Evolutionary conservation across 306 rosid species (phyloP), one percentile per base, ranked within the genome.

Genomic region (Rosa persica): DNA sequence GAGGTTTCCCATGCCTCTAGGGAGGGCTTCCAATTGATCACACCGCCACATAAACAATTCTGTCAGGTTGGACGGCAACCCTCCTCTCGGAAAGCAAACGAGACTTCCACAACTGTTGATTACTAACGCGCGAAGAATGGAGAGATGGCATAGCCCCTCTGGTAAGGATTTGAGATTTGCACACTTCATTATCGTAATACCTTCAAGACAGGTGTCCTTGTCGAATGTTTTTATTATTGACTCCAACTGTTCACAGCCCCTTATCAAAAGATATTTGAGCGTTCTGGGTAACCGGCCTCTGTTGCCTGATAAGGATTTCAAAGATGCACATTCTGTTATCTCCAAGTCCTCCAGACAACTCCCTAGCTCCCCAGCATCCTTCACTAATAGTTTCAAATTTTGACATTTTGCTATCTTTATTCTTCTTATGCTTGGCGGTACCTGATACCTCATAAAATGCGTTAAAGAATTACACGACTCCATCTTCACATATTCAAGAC

Each of bases 291-390:
- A 12, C 73, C 84, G 58, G 46, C 86, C 82, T 48, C 76, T 4
- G 12, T 46, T 80, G 12, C 54, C 38, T 2, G 83, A 81, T 70
- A 82, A 82, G 49, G 81, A 77, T 23, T 12, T 47, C 38, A 87
- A 77, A 1, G 70, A 80, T 36, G 81, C 83, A 47, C 90, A 87
- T 36, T 74, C 57, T 11, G 46, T 51, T 42, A 87, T 72, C 72
- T 71, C 25, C 25, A 86, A 19, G 47, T 72, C 72, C 47, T 69
- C 20, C 76, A 30, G 82, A 73, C 2, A 39, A n/a, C 52, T 19
- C 52, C 13, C 52, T 44, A 44, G 47, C n/a, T n/a, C n/a, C n/a
- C n/a, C n/a, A n/a, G n/a, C n/a, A n/a, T n/a, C n/a, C 1, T 12
- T 12, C 16, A 67, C 7, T 4, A 67, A 11, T 42, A 22, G 17